Evolutionary conservation across 2,329 filamentous ascomycete species (phyloP).

Genomic region (Hawksworthiomyces lignivorus): DNA sequence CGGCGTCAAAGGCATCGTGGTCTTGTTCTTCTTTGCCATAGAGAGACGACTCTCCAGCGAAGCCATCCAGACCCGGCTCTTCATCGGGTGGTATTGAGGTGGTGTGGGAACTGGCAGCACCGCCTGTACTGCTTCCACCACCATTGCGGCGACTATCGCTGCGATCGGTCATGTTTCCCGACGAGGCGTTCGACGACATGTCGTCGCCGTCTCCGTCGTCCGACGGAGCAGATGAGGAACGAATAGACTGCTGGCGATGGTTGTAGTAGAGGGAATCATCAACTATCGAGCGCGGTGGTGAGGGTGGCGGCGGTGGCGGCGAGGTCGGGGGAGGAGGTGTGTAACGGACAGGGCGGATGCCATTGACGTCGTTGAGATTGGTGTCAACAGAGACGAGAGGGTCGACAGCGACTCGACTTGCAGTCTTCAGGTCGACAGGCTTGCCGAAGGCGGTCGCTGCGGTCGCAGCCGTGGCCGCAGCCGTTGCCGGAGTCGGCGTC

Average conservation of each 20-base stretch:
- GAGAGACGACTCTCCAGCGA: neutral
- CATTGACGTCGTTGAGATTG: constrained; percentile 9
- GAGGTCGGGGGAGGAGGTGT: constrained; percentile 8
- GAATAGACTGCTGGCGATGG: neutral
- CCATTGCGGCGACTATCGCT: neutral
- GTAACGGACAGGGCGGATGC: constrained; percentile 2
- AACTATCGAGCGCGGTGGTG: neutral
- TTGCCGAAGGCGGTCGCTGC: constrained; percentile 7
- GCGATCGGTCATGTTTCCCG: constrained; percentile 14
- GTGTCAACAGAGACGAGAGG: constrained; percentile 10
- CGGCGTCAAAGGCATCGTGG: neutral
- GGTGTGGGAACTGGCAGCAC: constrained; percentile 13
- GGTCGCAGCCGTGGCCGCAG: neutral
- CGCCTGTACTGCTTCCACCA: constrained; percentile 10
- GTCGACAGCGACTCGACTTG: constrained; percentile 3
- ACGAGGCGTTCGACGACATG: constrained; percentile 12
- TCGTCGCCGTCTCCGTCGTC: constrained; percentile 3
- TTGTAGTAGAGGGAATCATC: constrained; percentile 6
- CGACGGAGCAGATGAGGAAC: neutral
- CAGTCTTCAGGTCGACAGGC: constrained; percentile 3
- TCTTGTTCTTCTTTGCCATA: neutral
- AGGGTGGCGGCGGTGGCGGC: constrained; percentile 7
- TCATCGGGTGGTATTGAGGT: constrained; percentile 12
- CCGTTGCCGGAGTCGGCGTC: neutral
- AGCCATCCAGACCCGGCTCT: constrained; percentile 6